Base-by-base conservation (phyloP, 1,139 yeast species). In the Sugiyamaella sp. region DNA sequence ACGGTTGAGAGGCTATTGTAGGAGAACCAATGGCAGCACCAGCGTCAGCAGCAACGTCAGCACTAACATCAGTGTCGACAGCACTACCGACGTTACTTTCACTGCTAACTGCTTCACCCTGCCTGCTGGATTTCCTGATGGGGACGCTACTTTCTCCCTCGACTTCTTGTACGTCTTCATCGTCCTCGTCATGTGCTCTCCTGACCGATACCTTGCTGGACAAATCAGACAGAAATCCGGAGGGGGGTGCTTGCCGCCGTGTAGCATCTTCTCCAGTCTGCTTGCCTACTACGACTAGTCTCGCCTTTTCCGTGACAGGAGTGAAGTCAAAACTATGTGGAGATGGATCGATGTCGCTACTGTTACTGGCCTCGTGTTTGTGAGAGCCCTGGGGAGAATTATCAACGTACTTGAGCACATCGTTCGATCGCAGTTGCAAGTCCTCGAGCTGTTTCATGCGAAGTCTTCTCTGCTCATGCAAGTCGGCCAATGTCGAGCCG, bases 1-100 rank as follows among this genome's bases (percentile, higher is more conserved):
- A 63, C 3, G 69, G 69, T 4, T 67, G 66, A 16, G 74, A 72
- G 20, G 74, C 71, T 0, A 73, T 70, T 3, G 73, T 66, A 6
- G 67, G 61, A 10, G 61, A 46, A 3, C 58, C 54, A 39, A 12
- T 54, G 50, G 51, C 49, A 29, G 48, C 44, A 43, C 50, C 46
- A 16, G 45, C 43, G 14, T 46, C 48, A 27, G 51, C 56, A 17
- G 53, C 42, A 24, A 50, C 39, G 32, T 54, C 52, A 20, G 60
- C 29, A 25, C 9, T 6, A 10, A 5, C 29, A 25, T 25, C 29
- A 25, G 29, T 6, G 9, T 25, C 10, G 29, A 25, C 10, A 25
- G 9, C 10, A 25, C 10, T 10, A 25, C 5, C 10, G 29, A 5
- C 9, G 10, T 25, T 10, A 25, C 9, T n/a, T n/a, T n/a, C n/a